Evolutionary conservation across 108 stramenopile genomes (phyloP).

Genomic region (Nitzschia sp.): DNA sequence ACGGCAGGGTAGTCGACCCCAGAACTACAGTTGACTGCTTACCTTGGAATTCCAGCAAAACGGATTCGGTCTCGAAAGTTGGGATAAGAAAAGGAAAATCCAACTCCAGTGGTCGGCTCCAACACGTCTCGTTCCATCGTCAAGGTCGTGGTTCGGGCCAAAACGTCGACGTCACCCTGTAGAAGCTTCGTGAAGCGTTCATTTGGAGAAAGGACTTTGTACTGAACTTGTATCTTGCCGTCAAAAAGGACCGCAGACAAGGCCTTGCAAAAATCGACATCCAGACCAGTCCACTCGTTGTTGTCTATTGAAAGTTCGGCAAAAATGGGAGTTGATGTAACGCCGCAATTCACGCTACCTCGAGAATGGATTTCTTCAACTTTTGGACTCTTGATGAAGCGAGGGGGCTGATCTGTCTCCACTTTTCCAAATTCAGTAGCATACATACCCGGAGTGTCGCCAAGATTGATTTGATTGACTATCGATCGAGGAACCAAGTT

Average conservation of each 20-base stretch:
- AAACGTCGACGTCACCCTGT: conserved; percentile 43
- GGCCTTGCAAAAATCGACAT: conserved; percentile 49
- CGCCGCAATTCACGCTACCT: conserved; percentile 50
- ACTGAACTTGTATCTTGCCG: conserved; percentile 29
- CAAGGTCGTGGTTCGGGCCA: conserved; percentile 33
- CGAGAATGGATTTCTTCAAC: conserved; percentile 27
- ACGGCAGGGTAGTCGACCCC: too few species aligned
- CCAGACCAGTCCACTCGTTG: conserved; percentile 34
- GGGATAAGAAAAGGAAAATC: conserved; percentile 45
- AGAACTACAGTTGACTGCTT: too few species aligned
- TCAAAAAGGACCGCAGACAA: conserved; percentile 57
- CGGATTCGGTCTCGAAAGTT: conserved; percentile 43
- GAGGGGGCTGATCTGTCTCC: background rate
- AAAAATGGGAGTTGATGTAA: conserved; percentile 25
- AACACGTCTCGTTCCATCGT: conserved; percentile 35
- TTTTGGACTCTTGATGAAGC: conserved; percentile 4
- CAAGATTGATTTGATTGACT: conserved; percentile 50
- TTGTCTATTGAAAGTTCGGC: background rate
- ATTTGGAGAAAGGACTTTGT: conserved; percentile 23
- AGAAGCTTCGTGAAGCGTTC: conserved; percentile 34
- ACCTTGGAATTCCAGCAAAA: conserved; percentile 25
- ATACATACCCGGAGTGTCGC: conserved; percentile 43
- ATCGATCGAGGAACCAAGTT: conserved; percentile 19
- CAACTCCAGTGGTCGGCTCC: conserved; percentile 11
- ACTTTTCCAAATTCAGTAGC: conserved; percentile 41